These are phyloP conservation scores for Clarireedia sp. DNA, from an alignment of 2,329 filamentous ascomycete species.

Conservation along the genomic window DNA sequence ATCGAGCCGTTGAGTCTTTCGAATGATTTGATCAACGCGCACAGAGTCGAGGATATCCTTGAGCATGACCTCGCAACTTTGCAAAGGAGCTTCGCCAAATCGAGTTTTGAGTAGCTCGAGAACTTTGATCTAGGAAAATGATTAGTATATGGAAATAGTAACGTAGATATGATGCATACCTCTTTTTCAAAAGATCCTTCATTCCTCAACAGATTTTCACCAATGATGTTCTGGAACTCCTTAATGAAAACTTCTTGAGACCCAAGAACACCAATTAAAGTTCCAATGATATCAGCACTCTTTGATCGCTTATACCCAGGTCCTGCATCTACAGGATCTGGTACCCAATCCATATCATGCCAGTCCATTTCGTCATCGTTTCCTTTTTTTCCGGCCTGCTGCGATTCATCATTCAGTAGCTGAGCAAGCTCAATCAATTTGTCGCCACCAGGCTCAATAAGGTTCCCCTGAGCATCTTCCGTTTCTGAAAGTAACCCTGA, in stretches of 20 bases:
- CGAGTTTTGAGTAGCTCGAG: slow-evolving; percentile 81
- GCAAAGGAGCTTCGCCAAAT: slow-evolving; percentile 77
- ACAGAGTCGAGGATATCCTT: slow-evolving; percentile 82
- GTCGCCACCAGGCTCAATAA: slow-evolving; percentile 33
- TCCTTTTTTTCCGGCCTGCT: slow-evolving; percentile 42
- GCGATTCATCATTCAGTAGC: slow-evolving; percentile 41
- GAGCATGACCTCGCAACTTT: slow-evolving; percentile 96
- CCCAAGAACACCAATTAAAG: slow-evolving; percentile 79
- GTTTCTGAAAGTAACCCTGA: slow-evolving; percentile 60
- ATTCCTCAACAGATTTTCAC: slow-evolving; percentile 64
- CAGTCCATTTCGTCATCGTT: slow-evolving; percentile 73
- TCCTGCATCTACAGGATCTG: slow-evolving; percentile 86
- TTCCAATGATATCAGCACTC: slow-evolving; percentile 84
- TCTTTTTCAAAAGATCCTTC: slow-evolving; percentile 69
- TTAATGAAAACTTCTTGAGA: slow-evolving; percentile 89
- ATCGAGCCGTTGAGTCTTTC: slow-evolving; percentile 40
- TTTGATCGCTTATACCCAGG: slow-evolving; percentile 86
- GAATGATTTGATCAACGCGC: slow-evolving; percentile 61
- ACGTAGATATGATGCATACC: slow-evolving; percentile 18
- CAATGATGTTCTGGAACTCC: slow-evolving; percentile 84
- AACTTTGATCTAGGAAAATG: slow-evolving; percentile 53
- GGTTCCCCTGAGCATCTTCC: slow-evolving; percentile 34
- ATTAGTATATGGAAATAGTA: neutral
- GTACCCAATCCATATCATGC: slow-evolving; percentile 88
- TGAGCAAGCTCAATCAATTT: slow-evolving; percentile 60